Evolutionary conservation across 345 rosid species (phyloP), one percentile per base, ranked within the genome.

Genomic region (Hypericum perforatum): DNA sequence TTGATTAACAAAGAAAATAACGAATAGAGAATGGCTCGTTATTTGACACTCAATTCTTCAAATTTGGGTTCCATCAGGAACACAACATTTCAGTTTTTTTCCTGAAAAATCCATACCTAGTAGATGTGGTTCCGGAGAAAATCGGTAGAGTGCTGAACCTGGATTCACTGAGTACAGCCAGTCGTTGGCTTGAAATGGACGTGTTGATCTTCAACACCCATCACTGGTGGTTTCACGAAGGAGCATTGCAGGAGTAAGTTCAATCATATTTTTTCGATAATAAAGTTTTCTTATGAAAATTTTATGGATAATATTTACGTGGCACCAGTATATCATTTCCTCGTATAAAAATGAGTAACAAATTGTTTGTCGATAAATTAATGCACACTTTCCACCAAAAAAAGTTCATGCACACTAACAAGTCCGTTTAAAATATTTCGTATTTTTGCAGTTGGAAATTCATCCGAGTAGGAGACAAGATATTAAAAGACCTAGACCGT

Each of bases 221-320:
- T 42, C 91, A 80, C 43, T 81, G 88, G 95, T 82, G 88, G 86
- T 6, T 50, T 36, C 86, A 82, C 64, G 63, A 50, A 0, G 88
- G 91, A 22, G 32, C 32, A 22, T 22, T 22, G 32, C 32, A 22
- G 32, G 32, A 22, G 32, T 22, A 22, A 22, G 32, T 22, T 22
- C 2, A 22, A 22, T 22, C 32, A 22, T 22, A 22, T 22, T 1
- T 22, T 22, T 22, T 22, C n/a, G n/a, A n/a, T n/a, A n/a, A n/a
- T n/a, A n/a, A n/a, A n/a, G n/a, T 22, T 22, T 22, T 22, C 32
- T 22, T 22, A 22, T 22, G 4, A 22, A 22, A 22, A 22, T n/a
- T n/a, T n/a, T n/a, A n/a, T n/a, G n/a, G n/a, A n/a, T n/a, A n/a
- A n/a, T n/a, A n/a, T n/a, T n/a, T n/a, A n/a, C n/a, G n/a, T n/a